Evolutionary conservation across 192 early-diverging fungal species (phyloP), one percentile per base, ranked within the genome.

Genomic region (Linnemannia hyalina): DNA sequence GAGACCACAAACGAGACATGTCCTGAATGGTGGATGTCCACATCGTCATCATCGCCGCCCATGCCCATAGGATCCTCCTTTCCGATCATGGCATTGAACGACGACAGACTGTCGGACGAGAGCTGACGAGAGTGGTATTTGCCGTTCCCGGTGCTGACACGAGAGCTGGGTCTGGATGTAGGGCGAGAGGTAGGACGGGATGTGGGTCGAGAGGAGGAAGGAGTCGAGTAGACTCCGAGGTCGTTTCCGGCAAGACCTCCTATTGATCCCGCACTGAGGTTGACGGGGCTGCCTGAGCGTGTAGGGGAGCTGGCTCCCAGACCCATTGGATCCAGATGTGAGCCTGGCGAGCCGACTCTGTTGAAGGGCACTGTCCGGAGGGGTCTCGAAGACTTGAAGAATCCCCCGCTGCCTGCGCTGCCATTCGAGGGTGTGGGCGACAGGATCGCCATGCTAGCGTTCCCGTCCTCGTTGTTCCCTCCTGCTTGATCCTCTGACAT

Each of bases 21-120:
- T 29, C 84, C 84, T 22, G 78, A 80, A 11, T 69, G 76, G 26
- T 76, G 73, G 38, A 76, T 75, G 6, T 57, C 55, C 52, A 81
- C 42, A 20, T 81, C 79, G 15, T 83, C 71, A 18, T 77, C 3
- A 29, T 65, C 29, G 13, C 13, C 60, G 15, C 60, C 60, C 60
- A 65, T 65, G 10, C 60, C 60, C 60, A 65, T 65, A 32, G 60
- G 60, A 49, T 86, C 83, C 26, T 86, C 84, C 75, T 80, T 86
- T 70, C 81, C 76, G 3, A 81, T 49, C 79, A 81, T 81, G 46
- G 77, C 77, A n/a, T 85, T 86, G 65, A 86, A 86, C 16, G 84
- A 81, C 18, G 54, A 36, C n/a, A 86, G 76, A 41, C 84, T 86
- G 32, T 86, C 84, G 18, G 84, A 86, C 1, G 84, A 86, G 9